Conservation (phyloP, 306 rosid genomes). For the Trichosanthes truncata region DNA sequence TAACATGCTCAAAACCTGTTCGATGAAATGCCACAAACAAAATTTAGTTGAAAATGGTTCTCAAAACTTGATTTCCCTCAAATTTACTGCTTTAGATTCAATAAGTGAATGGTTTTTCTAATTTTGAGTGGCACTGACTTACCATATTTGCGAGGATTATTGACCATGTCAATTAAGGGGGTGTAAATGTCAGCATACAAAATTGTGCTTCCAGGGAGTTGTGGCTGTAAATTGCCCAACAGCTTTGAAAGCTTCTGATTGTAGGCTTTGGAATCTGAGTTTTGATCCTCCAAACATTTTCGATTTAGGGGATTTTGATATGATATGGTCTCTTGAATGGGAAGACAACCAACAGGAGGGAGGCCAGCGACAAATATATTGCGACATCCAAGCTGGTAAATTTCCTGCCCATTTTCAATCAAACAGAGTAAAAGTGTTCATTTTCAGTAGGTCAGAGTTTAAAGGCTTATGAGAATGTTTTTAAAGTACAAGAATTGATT, state of each 20-base stretch:
- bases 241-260: slow-evolving; percentile 35
- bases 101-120: neutral
- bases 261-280: slow-evolving; percentile 31
- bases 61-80: neutral
- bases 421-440: slow-evolving; percentile 31
- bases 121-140: neutral
- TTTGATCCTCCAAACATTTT: slow-evolving; percentile 40
- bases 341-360: slow-evolving; percentile 28
- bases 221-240: slow-evolving; percentile 10
- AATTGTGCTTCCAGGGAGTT: slow-evolving; percentile 37
- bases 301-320: neutral
- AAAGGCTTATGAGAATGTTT: too few species aligned
- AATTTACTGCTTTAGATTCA: neutral
- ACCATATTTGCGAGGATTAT: slow-evolving; percentile 48
- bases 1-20: neutral
- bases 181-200: slow-evolving; percentile 24
- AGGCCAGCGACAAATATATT: neutral
- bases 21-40: neutral
- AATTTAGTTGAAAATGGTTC: neutral
- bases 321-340: slow-evolving; percentile 44
- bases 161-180: slow-evolving; percentile 32
- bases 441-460: too few species aligned
- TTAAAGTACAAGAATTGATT: too few species aligned
- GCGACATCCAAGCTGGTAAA: slow-evolving; percentile 3
- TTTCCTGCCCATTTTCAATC: neutral